A percentile compares a stretch with the other conserved stretches of the same genome.
Conservation (phyloP, 192 early-diverging fungal genomes). For the Podila clonocystis region DNA sequence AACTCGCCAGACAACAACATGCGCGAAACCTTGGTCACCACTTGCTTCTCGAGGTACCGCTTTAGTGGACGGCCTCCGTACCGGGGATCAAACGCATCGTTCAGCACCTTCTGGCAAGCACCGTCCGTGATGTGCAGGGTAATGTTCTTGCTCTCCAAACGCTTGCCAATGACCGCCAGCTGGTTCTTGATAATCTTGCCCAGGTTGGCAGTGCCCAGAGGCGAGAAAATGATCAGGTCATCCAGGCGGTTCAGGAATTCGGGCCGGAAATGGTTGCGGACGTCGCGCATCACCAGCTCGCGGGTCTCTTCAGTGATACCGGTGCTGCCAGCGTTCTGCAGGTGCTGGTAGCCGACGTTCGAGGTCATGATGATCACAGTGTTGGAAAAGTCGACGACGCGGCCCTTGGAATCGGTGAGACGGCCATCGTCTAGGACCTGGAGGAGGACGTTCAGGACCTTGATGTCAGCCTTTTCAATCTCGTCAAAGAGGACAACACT, state of each 20-base stretch:
- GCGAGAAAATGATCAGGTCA: slow-evolving; percentile 90
- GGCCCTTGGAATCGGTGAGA: slow-evolving; percentile 91
- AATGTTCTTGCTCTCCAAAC: slow-evolving; percentile 82
- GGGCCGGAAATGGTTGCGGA: slow-evolving; percentile 83
- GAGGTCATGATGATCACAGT: slow-evolving; percentile 96
- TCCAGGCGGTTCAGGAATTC: slow-evolving; percentile 98
- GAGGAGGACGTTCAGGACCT: slow-evolving; percentile 82
- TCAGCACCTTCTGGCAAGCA: slow-evolving; percentile 79
- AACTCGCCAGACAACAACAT: slow-evolving; percentile 75
- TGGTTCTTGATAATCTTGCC: slow-evolving; percentile 79
- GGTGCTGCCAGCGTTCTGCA: slow-evolving; percentile 40
- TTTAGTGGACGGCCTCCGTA: slow-evolving; percentile 95
- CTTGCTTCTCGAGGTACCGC: slow-evolving; percentile 84
- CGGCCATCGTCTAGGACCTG: slow-evolving; percentile 95
- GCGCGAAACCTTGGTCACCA: slow-evolving; percentile 84
- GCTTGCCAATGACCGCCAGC: slow-evolving; percentile 60
- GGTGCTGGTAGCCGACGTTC: slow-evolving; percentile 77
- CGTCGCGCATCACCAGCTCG: slow-evolving; percentile 82
- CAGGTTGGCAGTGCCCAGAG: slow-evolving; percentile 72
- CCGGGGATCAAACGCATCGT: slow-evolving; percentile 87
- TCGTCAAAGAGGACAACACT: slow-evolving; percentile 97
- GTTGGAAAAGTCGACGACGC: slow-evolving; percentile 94
- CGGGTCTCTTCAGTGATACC: slow-evolving; percentile 48
- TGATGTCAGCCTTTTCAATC: slow-evolving; percentile 95
- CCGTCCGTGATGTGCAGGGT: slow-evolving; percentile 73